phyloP scores from a whole-genome alignment of 768 basidiomycete species.

The Podaxis pistillaris region DNA sequence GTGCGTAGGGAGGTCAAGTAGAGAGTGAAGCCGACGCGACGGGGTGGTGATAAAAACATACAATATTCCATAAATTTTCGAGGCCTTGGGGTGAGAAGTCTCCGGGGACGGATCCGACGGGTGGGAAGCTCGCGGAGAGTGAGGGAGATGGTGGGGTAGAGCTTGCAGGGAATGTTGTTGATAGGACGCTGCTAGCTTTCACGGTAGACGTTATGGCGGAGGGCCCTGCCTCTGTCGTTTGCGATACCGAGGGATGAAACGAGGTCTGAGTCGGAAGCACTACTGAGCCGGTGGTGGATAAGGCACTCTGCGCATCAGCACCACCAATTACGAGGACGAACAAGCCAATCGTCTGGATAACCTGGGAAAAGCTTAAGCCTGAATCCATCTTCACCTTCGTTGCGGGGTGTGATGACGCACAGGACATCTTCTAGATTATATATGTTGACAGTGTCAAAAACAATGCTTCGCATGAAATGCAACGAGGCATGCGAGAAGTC shows the following conservation, averaged over 20 bases:
- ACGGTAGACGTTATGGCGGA: conserved; percentile 9
- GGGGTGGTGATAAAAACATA: conserved; percentile 17
- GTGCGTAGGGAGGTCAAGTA: background rate
- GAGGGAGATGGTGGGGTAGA: background rate
- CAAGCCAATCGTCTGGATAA: background rate
- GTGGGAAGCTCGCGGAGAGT: conserved; percentile 30
- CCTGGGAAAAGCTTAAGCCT: background rate
- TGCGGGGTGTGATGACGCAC: background rate
- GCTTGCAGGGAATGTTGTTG: background rate
- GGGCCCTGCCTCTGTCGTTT: conserved; percentile 10
- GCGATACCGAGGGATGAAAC: background rate
- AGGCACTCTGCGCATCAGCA: background rate
- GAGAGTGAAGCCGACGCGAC: background rate
- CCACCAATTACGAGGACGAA: background rate
- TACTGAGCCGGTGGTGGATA: background rate
- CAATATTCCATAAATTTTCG: conserved; percentile 41
- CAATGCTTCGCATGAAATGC: background rate
- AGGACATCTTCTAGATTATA: background rate
- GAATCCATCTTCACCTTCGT: background rate
- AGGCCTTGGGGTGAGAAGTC: conserved; percentile 40
- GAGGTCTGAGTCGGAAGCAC: background rate
- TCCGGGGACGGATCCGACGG: conserved; percentile 37
- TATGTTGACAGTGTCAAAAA: background rate
- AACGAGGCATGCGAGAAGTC: background rate
- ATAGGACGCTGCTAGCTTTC: conserved; percentile 4